Conservation (phyloP, 2,329 filamentous ascomycete species). For the Cladosporium cucumerinum region DNA sequence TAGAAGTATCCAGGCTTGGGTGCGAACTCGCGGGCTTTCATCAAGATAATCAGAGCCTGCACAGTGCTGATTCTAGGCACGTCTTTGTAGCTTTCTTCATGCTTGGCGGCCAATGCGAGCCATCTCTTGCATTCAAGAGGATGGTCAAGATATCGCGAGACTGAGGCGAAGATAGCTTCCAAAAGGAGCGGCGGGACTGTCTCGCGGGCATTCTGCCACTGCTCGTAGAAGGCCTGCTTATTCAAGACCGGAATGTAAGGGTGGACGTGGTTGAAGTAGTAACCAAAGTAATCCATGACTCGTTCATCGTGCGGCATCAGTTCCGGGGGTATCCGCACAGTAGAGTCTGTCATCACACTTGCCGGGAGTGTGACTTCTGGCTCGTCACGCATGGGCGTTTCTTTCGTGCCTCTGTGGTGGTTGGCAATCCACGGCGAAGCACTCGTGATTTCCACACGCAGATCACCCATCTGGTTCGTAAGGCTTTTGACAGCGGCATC, state of each 20-base stretch:
- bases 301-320: conserved; percentile 88
- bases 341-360: conserved; percentile 66
- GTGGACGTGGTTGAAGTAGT: conserved; percentile 87
- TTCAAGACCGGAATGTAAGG: conserved; percentile 90
- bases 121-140: conserved; percentile 84
- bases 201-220: conserved; percentile 81
- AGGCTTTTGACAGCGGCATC: conserved; percentile 31
- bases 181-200: conserved; percentile 84
- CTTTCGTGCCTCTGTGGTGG: conserved; percentile 54
- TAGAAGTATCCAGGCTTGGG: conserved; percentile 95
- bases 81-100: conserved; percentile 91
- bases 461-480: conserved; percentile 68
- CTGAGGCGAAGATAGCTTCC: conserved; percentile 88
- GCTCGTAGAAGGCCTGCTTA: conserved; percentile 75
- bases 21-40: conserved; percentile 88
- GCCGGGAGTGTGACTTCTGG: conserved; percentile 68
- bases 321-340: conserved; percentile 83
- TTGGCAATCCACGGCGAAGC: conserved; percentile 83
- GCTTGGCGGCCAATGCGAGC: conserved; percentile 84
- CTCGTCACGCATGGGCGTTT: conserved; percentile 63
- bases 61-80: conserved; percentile 86
- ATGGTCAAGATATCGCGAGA: conserved; percentile 77
- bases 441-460: conserved; percentile 83
- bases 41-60: conserved; percentile 78
- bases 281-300: conserved; percentile 78